A percentile compares a stretch with the other conserved stretches of the same genome.
Evolutionary conservation across 495 filamentous ascomycete genomes (phyloP).

Genomic region (Bryoglossum gracile): DNA sequence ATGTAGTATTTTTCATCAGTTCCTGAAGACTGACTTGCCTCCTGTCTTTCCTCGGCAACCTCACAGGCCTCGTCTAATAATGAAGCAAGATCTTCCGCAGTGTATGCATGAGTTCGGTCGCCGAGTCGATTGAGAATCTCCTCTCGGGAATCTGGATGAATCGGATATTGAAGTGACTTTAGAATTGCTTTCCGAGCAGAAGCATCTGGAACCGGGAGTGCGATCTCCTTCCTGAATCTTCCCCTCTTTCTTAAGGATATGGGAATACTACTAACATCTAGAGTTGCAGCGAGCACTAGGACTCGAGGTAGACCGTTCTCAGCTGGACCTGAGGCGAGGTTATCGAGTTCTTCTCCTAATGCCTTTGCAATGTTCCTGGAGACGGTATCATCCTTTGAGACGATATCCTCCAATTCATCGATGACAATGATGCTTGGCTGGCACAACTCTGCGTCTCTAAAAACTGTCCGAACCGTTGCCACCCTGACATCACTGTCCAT

Average conservation of each 20-base stretch:
- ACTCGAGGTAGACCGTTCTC: constrained; percentile 30
- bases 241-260: constrained; percentile 58
- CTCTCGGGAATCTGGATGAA: constrained; percentile 30
- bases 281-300: constrained; percentile 65
- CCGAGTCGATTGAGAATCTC: constrained; percentile 37
- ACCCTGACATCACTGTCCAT: constrained; percentile 51
- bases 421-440: constrained; percentile 81
- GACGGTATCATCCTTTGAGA: constrained; percentile 52
- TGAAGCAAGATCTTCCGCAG: constrained; percentile 38
- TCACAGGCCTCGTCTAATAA: constrained; percentile 35
- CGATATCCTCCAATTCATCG: constrained; percentile 71
- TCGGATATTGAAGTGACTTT: constrained; percentile 36
- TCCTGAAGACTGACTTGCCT: constrained; percentile 15
- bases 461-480: constrained; percentile 55
- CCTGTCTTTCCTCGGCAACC: constrained; percentile 25
- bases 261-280: constrained; percentile 69
- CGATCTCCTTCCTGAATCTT: constrained; percentile 64
- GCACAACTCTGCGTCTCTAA: constrained; percentile 60
- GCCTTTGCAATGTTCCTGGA: constrained; percentile 39
- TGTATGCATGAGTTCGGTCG: constrained; percentile 49
- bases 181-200: constrained; percentile 69
- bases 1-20: constrained; percentile 26
- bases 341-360: constrained; percentile 47
- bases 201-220: constrained; percentile 72
- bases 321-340: constrained; percentile 26